A percentile compares a stretch with the other conserved stretches of the same genome.
Evolutionary conservation across 805 yeast genomes (phyloP).

Genomic region (Barnettozyma populi): DNA sequence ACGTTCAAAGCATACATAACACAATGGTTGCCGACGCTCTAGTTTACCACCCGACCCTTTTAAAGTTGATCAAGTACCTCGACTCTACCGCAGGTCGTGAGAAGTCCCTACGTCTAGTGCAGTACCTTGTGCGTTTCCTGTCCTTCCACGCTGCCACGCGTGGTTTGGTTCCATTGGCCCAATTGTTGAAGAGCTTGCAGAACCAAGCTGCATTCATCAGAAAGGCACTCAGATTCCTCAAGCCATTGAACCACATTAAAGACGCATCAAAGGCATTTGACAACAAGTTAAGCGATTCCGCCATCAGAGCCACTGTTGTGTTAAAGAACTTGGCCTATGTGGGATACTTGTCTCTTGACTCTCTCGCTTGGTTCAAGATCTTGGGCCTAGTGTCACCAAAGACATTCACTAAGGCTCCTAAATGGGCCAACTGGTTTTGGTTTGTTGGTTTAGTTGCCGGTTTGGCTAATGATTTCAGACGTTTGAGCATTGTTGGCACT

Average conservation of each 20-base stretch:
- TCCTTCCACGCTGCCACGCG: slow-evolving; percentile 53
- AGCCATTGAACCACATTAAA: slow-evolving; percentile 69
- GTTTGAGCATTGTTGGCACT: slow-evolving; percentile 14
- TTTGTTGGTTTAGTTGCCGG: slow-evolving; percentile 62
- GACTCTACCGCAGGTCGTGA: slow-evolving; percentile 75
- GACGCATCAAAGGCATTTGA: slow-evolving; percentile 63
- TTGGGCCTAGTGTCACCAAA: slow-evolving; percentile 48
- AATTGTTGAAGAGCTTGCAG: slow-evolving; percentile 51
- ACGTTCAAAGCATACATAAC: background rate
- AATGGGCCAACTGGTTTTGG: slow-evolving; percentile 71
- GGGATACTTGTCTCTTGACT: slow-evolving; percentile 58
- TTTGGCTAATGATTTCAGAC: slow-evolving; percentile 52
- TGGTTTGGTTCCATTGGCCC: slow-evolving; percentile 47
- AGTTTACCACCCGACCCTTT: slow-evolving; percentile 68
- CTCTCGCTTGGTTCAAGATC: slow-evolving; percentile 50
- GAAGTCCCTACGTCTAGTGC: slow-evolving; percentile 70
- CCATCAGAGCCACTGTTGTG: slow-evolving; percentile 45
- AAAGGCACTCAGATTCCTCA: slow-evolving; percentile 78
- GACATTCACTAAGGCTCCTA: slow-evolving; percentile 45
- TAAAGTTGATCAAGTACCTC: slow-evolving; percentile 55
- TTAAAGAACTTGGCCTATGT: slow-evolving; percentile 57
- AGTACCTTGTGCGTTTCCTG: slow-evolving; percentile 73
- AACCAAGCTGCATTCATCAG: slow-evolving; percentile 62
- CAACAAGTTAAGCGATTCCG: slow-evolving; percentile 63
- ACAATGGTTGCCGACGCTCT: slow-evolving; percentile 63